These are phyloP conservation scores for Przewalskia tangutica DNA, from an alignment of 257 asterid species.

Conservation along the genomic window DNA sequence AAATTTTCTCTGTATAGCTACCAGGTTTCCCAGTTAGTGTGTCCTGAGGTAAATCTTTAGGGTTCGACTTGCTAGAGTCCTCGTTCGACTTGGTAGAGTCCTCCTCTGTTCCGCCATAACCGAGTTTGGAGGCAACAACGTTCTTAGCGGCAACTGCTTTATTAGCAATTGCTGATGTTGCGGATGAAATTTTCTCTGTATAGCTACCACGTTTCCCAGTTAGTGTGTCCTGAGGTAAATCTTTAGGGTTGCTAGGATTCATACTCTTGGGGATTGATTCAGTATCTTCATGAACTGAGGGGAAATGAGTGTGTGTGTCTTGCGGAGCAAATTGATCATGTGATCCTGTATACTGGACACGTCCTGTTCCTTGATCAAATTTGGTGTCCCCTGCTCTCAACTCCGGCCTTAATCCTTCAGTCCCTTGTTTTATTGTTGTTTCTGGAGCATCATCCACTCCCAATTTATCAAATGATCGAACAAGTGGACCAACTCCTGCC, in stretches of 20 bases:
- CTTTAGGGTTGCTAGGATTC: constrained; percentile 18
- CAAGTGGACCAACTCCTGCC: constrained; percentile 34
- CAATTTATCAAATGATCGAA: constrained; percentile 24
- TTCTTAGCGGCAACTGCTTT: constrained; percentile 37
- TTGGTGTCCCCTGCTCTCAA: not conserved
- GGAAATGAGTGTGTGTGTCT: not conserved
- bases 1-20: constrained; percentile 13
- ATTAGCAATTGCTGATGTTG: constrained; percentile 22
- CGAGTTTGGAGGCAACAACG: constrained; percentile 36
- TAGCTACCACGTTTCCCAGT: constrained; percentile 21
- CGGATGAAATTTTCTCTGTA: constrained; percentile 18
- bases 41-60: no score
- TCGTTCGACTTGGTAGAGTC: not conserved
- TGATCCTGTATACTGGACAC: constrained; percentile 24
- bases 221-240: constrained; percentile 13
- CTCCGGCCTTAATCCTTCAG: not conserved
- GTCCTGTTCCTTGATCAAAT: constrained; percentile 1
- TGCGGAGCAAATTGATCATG: constrained; percentile 51
- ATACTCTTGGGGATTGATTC: constrained; percentile 16
- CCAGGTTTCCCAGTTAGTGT: constrained; percentile 20
- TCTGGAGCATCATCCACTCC: constrained; percentile 12
- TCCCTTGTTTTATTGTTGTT: not conserved
- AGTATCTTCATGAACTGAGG: not conserved
- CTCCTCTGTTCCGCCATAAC: constrained; percentile 17
- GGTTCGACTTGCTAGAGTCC: not conserved